Evolutionary conservation across 129 eudicot species (phyloP), one percentile per base, ranked within the genome.

Genomic region (Erigeron canadensis): DNA sequence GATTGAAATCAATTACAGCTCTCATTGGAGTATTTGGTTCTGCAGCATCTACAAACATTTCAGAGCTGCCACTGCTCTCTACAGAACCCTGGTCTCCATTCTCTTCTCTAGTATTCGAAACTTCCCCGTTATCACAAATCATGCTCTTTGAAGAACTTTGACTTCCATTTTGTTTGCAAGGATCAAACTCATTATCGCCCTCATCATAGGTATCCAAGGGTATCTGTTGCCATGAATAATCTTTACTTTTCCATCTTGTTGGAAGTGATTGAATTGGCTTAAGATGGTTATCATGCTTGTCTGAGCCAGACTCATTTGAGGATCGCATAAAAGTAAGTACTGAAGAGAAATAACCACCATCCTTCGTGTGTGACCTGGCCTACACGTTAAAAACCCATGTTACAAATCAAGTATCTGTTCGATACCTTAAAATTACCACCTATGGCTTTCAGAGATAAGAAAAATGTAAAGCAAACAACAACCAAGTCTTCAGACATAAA

Each of bases 341-440:
- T 40, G 97, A 89, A 46, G 91, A 76, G 62, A 73, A 28, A 23
- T 86, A 79, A 53, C 81, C 82, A 9, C 83, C 87, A 50, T 83
- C 85, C 79, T 83, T 84, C 21, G 82, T 21, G 75, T 72, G 48
- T 44, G 86, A 75, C 70, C 84, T 87, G 84, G 84, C 92, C 98
- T 93, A 77, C 83, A 87, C 72, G 74, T 47, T 70, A 51, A 78
- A 71, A 71, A 70, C 47, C 65, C 50, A 62, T 73, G 77, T 76
- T 80, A 82, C 69, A 62, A 62, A 75, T 43, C 74, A 81, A 74
- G 70, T 67, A 17, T 59, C 19, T 53, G 66, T 40, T 22, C 8
- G 50, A 19, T 45, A 10, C 11, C 28, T 5, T 18, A 15, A 60
- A 13, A 59, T 7, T 10, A 19, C 15, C 65, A 4, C 28, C 65